Base-by-base conservation (phyloP, 129 eudicot species). In the Flaveria robusta region DNA sequence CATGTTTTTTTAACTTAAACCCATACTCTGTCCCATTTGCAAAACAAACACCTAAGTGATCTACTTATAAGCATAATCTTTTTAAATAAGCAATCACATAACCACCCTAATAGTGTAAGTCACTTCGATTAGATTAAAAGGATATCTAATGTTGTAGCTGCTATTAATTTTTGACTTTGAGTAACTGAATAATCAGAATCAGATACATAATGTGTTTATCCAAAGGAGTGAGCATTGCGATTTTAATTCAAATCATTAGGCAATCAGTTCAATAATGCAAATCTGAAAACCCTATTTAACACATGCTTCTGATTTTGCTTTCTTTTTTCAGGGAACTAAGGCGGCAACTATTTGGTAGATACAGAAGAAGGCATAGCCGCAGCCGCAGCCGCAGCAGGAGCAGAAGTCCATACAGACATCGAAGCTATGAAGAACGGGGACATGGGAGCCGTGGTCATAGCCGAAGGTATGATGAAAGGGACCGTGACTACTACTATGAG, bases 351-450 rank as follows among this genome's bases (percentile, higher is more conserved):
- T 93, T 87, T 70, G 97, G 98, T 31, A 90, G 96, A 78, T 87
- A 81, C 74, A 80, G 89, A 49, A 77, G 83, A 26, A 88, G 91
- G 83, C 89, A 82, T 4, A 88, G 92, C 75, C 77, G 89, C 13
- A 34, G 92, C 75, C 77, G 89, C 13, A 34, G 39, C 39, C 39
- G 39, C 4, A 91, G 97, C 74, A 74, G 97, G 63, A 93, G 98
- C 84, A 77, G 89, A 81, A 90, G 96, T 68, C 96, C 97, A 62
- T 82, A 85, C 78, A 83, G 98, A 79, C 97, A 87, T 52, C 82
- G 83, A 10, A 91, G 97, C 96, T 82, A 87, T 82, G 98, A 93
- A 16, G 98, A 93, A 22, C 87, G 96, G 9, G 80, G 88, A 12
- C 87, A 85, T 76, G 83, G 86, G 16, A 69, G 92, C 65, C 85